Percentiles rank a stretch among this genome's conserved stretches.
These are phyloP conservation scores for Heliosperma pusillum DNA, from an alignment of 148 eudicot genomes.

Conservation along the genomic window DNA sequence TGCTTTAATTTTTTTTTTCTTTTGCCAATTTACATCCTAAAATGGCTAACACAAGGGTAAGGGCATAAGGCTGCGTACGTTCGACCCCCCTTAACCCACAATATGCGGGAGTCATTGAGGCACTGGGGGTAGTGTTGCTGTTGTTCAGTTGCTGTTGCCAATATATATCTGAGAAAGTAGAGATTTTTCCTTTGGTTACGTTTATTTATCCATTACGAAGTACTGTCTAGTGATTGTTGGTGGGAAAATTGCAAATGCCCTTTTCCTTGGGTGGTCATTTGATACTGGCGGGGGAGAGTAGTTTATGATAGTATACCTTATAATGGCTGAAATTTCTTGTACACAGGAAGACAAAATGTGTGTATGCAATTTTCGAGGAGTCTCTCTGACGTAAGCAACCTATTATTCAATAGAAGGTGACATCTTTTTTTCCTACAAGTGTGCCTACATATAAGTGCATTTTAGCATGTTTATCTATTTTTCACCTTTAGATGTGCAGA, in stretches of 20 bases:
- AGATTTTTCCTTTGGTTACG: too few species aligned
- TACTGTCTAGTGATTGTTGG: background rate
- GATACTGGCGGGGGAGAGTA: background rate
- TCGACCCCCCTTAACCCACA: too few species aligned
- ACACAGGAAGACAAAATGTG: slow-evolving; percentile 52
- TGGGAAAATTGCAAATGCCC: background rate
- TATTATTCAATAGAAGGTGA: slow-evolving; percentile 73
- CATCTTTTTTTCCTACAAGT: background rate
- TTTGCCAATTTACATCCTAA: too few species aligned
- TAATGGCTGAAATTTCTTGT: background rate
- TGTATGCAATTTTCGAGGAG: slow-evolving; percentile 58
- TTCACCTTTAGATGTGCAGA: slow-evolving; percentile 40
- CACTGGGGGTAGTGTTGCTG: too few species aligned
- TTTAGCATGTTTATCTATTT: slow-evolving; percentile 4
- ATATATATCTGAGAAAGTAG: too few species aligned
- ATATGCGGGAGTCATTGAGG: too few species aligned
- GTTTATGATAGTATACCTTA: background rate
- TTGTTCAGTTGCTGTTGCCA: too few species aligned
- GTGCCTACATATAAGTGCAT: background rate
- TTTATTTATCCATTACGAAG: too few species aligned
- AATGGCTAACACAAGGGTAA: too few species aligned
- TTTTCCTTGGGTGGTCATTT: background rate
- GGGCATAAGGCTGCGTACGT: too few species aligned
- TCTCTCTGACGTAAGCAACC: slow-evolving; percentile 55
- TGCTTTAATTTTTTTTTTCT: too few species aligned